Conservation (phyloP, 495 filamentous ascomycete species). For the Schizothecium vesticola region DNA sequence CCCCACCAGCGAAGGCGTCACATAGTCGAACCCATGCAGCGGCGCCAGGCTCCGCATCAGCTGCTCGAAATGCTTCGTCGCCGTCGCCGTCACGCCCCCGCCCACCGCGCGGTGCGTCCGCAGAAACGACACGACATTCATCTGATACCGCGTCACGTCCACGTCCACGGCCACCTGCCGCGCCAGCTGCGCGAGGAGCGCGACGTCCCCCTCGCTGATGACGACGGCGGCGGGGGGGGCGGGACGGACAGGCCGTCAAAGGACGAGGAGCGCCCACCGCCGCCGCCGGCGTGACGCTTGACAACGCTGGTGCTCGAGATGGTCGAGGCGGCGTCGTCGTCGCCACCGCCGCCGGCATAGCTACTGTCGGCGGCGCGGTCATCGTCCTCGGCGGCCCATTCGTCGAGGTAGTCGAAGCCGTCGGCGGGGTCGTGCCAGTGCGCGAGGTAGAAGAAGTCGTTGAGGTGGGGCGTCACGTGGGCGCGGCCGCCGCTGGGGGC, state of each 20-base stretch:
- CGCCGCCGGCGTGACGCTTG: slow-evolving; percentile 1
- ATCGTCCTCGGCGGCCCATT: slow-evolving; percentile 22
- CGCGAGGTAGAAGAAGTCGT: slow-evolving; percentile 82
- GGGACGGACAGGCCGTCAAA: neutral
- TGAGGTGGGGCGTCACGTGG: slow-evolving; percentile 52
- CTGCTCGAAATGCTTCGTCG: slow-evolving; percentile 68
- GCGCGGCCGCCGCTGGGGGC: slow-evolving; percentile 39
- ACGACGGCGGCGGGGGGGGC: slow-evolving; percentile 1
- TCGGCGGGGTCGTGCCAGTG: slow-evolving; percentile 70
- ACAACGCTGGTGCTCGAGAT: slow-evolving; percentile 31
- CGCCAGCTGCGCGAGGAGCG: slow-evolving; percentile 30
- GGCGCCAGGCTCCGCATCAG: slow-evolving; percentile 70
- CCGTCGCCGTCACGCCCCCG: slow-evolving; percentile 68
- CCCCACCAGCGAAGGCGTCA: slow-evolving; percentile 76
- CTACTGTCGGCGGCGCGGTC: neutral
- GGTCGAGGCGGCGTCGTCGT: slow-evolving; percentile 30
- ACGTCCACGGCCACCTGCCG: slow-evolving; percentile 31
- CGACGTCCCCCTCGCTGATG: slow-evolving; percentile 35
- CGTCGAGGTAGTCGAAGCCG: slow-evolving; percentile 66
- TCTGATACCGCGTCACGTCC: slow-evolving; percentile 73
- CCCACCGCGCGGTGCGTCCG: slow-evolving; percentile 78
- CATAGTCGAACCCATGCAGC: slow-evolving; percentile 72
- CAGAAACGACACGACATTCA: slow-evolving; percentile 80
- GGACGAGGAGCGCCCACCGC: slow-evolving; percentile 8
- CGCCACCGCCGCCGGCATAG: slow-evolving; percentile 6